Conservation (phyloP, 2,329 filamentous ascomycete species). For the Aspergillus bombycis region DNA sequence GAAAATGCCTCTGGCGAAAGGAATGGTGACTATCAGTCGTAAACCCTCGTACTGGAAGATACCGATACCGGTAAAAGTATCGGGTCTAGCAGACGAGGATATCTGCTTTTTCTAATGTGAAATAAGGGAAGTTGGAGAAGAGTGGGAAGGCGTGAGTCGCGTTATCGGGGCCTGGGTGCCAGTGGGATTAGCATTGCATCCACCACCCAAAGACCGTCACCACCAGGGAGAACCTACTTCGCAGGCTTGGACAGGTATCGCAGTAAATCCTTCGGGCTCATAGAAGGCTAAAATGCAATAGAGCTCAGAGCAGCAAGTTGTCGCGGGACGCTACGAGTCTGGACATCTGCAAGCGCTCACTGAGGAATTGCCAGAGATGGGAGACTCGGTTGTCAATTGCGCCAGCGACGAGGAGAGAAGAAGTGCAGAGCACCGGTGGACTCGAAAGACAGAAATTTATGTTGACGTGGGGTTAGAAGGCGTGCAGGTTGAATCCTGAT, state of each 20-base stretch:
- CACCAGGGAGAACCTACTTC: conserved; percentile 64
- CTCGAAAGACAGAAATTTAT: conserved; percentile 10
- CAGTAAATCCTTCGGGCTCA: conserved; percentile 88
- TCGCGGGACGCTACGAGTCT: conserved; percentile 37
- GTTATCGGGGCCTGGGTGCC: conserved; percentile 65
- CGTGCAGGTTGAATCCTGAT: conserved; percentile 1
- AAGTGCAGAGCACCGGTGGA: conserved; percentile 26
- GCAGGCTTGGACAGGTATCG: conserved; percentile 93
- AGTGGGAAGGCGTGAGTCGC: conserved; percentile 36
- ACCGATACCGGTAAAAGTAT: conserved; percentile 85
- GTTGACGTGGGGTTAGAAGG: conserved; percentile 3
- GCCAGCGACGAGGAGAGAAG: conserved; percentile 27
- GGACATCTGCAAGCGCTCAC: conserved; percentile 34
- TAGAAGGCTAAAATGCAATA: conserved; percentile 61
- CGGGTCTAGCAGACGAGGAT: conserved; percentile 79
- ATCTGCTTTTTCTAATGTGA: conserved; percentile 53
- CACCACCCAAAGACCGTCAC: not conserved
- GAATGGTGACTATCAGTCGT: conserved; percentile 76
- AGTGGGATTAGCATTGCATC: conserved; percentile 20
- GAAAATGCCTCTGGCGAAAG: conserved; percentile 78
- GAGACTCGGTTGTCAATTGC: not conserved
- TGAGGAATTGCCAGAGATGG: not conserved
- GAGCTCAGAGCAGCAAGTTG: conserved; percentile 38
- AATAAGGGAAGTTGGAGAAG: conserved; percentile 19
- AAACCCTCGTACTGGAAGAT: conserved; percentile 68